Conservation (phyloP, 257 asterid species). For the Scutellaria barbata region DNA sequence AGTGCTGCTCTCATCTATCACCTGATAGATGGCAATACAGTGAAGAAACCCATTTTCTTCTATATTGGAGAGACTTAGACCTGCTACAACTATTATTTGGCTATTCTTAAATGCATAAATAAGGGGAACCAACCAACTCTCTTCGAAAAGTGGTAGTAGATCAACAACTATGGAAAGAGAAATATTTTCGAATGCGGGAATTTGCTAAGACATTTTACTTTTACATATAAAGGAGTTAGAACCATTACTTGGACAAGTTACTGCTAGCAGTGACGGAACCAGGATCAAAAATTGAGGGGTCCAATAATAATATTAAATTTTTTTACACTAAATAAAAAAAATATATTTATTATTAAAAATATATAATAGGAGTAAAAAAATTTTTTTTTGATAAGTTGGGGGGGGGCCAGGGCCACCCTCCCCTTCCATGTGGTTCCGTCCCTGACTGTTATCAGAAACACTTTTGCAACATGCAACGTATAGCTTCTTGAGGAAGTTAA, state of each 20-base stretch:
- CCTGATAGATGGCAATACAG: neutral
- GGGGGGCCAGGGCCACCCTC: too few relatives aligned
- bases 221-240: too few relatives aligned
- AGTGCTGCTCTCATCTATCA: conserved; percentile 9
- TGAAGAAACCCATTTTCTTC: neutral
- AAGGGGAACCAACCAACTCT: conserved; percentile 10
- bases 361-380: too few relatives aligned
- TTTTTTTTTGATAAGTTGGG: too few relatives aligned
- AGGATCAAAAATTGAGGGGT: too few relatives aligned
- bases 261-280: too few relatives aligned
- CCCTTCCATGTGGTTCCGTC: too few relatives aligned
- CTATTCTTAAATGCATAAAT: conserved; percentile 14
- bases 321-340: too few relatives aligned
- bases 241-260: conserved; percentile 14
- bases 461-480: conserved; percentile 2
- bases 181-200: conserved; percentile 15
- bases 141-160: neutral
- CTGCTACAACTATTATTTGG: neutral
- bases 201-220: conserved; percentile 19
- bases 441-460: too few relatives aligned
- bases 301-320: too few relatives aligned
- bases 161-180: neutral
- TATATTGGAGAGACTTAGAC: conserved; percentile 6
- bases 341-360: too few relatives aligned
- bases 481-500: conserved; percentile 12